Evolutionary conservation across 2,329 filamentous ascomycete genomes (phyloP).

Genomic region (Paracoccidioides brasiliensis): DNA sequence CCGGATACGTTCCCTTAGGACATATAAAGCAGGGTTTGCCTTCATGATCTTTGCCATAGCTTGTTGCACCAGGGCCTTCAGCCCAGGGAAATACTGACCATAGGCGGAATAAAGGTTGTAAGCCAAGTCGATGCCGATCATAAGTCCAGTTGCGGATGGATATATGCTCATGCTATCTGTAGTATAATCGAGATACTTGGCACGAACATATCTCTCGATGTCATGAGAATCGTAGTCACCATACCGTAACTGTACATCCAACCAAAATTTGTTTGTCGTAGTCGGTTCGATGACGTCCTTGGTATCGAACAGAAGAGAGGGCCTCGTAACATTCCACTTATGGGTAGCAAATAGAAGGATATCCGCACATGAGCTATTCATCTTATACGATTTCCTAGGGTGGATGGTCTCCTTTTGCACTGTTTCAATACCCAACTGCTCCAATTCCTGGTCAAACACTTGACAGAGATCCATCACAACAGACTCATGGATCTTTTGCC

Average conservation of each 20-base stretch:
- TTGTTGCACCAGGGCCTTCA: constrained; percentile 91
- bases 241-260: constrained; percentile 92
- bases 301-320: constrained; percentile 86
- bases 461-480: constrained; percentile 99
- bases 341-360: constrained; percentile 93
- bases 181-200: constrained; percentile 97
- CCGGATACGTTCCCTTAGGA: constrained; percentile 90
- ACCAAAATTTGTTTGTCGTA: constrained; percentile 98
- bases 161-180: constrained; percentile 99
- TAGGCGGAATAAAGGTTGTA: constrained; percentile 98
- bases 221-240: constrained; percentile 98
- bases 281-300: constrained; percentile 90
- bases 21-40: constrained; percentile 91
- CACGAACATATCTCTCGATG: constrained; percentile 92
- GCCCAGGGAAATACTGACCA: constrained; percentile 94
- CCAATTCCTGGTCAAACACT: constrained; percentile 93
- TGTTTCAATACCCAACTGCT: constrained; percentile 89
- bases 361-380: constrained; percentile 98
- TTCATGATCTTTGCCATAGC: constrained; percentile 99
- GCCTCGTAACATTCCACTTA: constrained; percentile 96
- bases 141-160: constrained; percentile 86
- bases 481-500: constrained; percentile 99
- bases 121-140: constrained; percentile 94
- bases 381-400: constrained; percentile 98
- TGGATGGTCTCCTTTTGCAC: constrained; percentile 99